Evolutionary conservation across 1,284 basidiomycete genomes (phyloP), one percentile per base, ranked within the genome.

Genomic region (Paramarasmius palmivorus): DNA sequence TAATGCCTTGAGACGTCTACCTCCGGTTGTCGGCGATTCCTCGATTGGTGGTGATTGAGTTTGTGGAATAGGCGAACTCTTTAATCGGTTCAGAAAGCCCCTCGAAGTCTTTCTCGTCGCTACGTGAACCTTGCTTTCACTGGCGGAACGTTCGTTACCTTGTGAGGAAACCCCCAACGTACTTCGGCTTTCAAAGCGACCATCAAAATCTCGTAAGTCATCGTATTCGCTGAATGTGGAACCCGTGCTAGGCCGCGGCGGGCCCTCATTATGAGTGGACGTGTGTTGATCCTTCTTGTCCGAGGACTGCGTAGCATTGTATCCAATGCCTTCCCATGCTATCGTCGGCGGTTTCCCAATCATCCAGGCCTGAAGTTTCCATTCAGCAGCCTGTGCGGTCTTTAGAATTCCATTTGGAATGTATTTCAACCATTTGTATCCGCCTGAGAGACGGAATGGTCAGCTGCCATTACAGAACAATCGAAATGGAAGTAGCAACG

Each of bases 401-500:
- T 92, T 94, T 62, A 99, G 80, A 39, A 99, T 83, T 19, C 91
- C 88, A 57, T 93, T 94, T 0, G 96, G 96, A 1, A 99, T 89
- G 67, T 95, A 98, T 68, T 95, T 96, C 55, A 99, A 78, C 94
- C 95, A 98, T 66, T 92, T 95, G 73, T 97, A 98, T 17, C 90
- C 89, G 64, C 81, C 84, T 87, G 59, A 36, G 20, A 50, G 52
- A n/a, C n/a, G n/a, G n/a, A 60, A n/a, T 57, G 48, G 17, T 35
- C 49, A 66, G 55, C n/a, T 45, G 39, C 37, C 9, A 32, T 57
- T 23, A 59, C 26, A 20, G 14, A 4, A 49, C 4, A 15, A 19
- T 25, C n/a, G 10, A 17, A 8, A 37, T 15, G 34, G 40, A 40
- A 44, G 19, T 2, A 37, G 12, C 6, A 50, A 66, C 90, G 68